Percentiles rank a stretch among this genome's conserved stretches.
Evolutionary conservation across 768 basidiomycete species (phyloP).

Genomic region (Fomitopsis serialis): DNA sequence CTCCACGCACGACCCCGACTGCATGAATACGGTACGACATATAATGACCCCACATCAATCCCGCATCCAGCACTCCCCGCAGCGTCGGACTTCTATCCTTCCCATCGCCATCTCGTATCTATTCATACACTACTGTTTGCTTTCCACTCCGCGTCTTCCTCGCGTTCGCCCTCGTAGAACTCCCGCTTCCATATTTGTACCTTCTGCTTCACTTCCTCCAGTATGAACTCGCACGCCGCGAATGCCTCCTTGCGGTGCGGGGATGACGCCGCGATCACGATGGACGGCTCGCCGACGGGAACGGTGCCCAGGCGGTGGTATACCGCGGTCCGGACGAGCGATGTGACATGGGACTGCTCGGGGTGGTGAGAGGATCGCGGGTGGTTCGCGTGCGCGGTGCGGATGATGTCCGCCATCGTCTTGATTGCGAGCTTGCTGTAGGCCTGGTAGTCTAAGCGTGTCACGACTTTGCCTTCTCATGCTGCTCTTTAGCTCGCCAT

Average conservation of each 20-base stretch:
- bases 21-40: not conserved
- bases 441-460: constrained; percentile 76
- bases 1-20: not conserved
- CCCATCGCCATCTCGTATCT: not conserved
- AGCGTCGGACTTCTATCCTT: not conserved
- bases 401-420: constrained; percentile 61
- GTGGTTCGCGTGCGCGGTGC: constrained; percentile 35
- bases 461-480: constrained; percentile 58
- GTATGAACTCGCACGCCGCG: constrained; percentile 68
- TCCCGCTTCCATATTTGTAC: constrained; percentile 93
- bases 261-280: constrained; percentile 80
- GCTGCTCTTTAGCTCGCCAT: too few relatives aligned
- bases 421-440: constrained; percentile 78
- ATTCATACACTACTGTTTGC: constrained; percentile 11
- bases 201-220: constrained; percentile 81
- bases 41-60: not conserved
- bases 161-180: constrained; percentile 68
- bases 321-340: constrained; percentile 52
- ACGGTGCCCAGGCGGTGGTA: constrained; percentile 77
- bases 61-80: constrained; percentile 5
- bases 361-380: constrained; percentile 34
- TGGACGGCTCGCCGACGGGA: constrained; percentile 74
- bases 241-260: constrained; percentile 84
- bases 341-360: constrained; percentile 6
- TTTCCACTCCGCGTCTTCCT: constrained; percentile 39